Base-by-base conservation (phyloP, 257 asterid genomes). In the Voacanga thouarsii region DNA sequence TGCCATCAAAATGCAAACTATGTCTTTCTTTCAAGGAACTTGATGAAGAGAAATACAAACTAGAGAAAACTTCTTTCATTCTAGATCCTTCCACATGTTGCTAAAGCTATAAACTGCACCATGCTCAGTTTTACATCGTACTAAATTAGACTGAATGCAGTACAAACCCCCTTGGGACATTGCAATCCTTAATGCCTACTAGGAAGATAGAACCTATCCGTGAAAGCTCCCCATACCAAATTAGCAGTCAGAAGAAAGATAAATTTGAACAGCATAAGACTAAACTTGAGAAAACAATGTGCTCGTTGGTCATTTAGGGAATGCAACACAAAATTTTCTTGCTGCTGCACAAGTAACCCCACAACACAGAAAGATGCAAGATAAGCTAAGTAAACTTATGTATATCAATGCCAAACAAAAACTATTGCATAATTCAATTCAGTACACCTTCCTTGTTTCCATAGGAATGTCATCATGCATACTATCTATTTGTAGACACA, bases 111-210 rank as follows among this genome's bases (percentile, higher is more conserved):
- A 66, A 71, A 84, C 75, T 64, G 81, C 87, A 30, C 75, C 76
- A 28, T 57, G 81, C 75, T 82, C 84, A 77, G 80, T 44, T 76
- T 81, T 89, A 85, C 84, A 80, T 67, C 82, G 89, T 14, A 78
- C 65, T 21, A 71, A 74, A 75, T 87, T 87, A 5, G 89, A 81
- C 65, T 70, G 88, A 81, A 89, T 66, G 81, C 85, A 74, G 69
- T 81, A 89, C 39, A 95, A 80, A 78, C 91, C 92, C 66, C 91
- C 85, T 75, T 77, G 90, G 63, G 92, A 89, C 87, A 89, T 89
- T 24, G 93, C 93, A 97, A 92, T 94, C 80, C 51, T 83, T 79
- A 50, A 60, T 64, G 75, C 89, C 98, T 91, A 88, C 80, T 84
- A 76, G 59, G 12, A 60, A 66, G 78, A 78, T 12, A 59, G 51